Evolutionary conservation across 768 basidiomycete species (phyloP), one percentile per base, ranked within the genome.

Genomic region (Mycena galopus): DNA sequence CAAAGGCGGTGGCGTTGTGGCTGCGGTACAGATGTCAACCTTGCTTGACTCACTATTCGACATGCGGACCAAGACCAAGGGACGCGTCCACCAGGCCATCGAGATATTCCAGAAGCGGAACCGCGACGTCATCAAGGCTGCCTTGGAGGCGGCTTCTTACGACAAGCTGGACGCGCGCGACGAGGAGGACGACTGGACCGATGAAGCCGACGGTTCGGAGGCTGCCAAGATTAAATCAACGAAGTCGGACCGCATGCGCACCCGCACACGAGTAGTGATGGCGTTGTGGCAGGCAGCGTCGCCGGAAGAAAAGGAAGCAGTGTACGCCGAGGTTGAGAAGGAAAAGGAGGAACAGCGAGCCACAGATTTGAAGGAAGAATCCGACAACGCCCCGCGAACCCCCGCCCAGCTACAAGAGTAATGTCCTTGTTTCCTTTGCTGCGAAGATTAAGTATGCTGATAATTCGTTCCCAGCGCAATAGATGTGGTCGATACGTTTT

Each of bases 81-180:
- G 7, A 1, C 69, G 69, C n/a, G 69, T 35, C 0, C 63, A 59
- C 57, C 62, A 71, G 35, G 23, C 56, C 0, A 59, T 71, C 35
- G 63, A 71, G 10, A 12, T 71, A 2, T 71, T 64, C 47, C 69
- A 71, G 57, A 58, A 25, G 9, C 62, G 33, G 2, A 59, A 71
- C 44, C 29, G 14, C 11, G 32, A 37, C n/a, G 6, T 27, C 0
- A 57, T 70, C 10, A 14, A 10, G 1, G 21, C 14, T 0, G 8
- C 7, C 25, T 23, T 71, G 23, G 19, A 10, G 2, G 21, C 1
- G 11, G 63, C 12, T 8, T 61, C 63, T 1, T 71, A 71, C 63
- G 23, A 65, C 42, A 4, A 7, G 21, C 10, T 21, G 35, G 21
- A 11, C 33, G 11, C 14, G 21, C n/a, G 37, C 5, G 68, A 63